These are phyloP conservation scores for Backusella mclennaniae DNA, from an alignment of 192 early-diverging fungal species.

Conservation along the genomic window DNA sequence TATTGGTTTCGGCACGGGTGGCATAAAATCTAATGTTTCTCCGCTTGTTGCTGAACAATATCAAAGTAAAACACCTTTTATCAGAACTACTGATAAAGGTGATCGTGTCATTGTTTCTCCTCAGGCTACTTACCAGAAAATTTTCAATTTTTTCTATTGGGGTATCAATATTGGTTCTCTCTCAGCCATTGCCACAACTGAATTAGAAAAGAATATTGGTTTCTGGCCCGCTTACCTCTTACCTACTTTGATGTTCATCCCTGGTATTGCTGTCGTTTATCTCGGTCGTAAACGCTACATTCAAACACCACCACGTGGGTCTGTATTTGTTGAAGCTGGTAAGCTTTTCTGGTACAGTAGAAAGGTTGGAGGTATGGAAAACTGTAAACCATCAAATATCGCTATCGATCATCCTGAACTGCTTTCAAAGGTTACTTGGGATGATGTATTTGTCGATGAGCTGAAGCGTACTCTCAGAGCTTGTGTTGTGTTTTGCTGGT, in stretches of 20 bases:
- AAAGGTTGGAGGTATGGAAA: conserved; percentile 48
- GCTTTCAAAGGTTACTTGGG: conserved; percentile 46
- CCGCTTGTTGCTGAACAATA: conserved; percentile 78
- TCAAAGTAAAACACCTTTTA: conserved; percentile 48
- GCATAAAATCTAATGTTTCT: conserved; percentile 78
- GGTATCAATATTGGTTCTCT: conserved; percentile 70
- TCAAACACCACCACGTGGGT: conserved; percentile 58
- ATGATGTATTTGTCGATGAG: conserved; percentile 73
- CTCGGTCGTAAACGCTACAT: conserved; percentile 48
- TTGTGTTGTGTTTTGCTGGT: conserved; percentile 68
- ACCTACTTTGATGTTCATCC: conserved; percentile 55
- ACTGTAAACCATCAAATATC: conserved; percentile 60
- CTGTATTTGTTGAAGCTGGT: conserved; percentile 53
- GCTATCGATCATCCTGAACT: conserved; percentile 24
- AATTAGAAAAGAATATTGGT: conserved; percentile 54
- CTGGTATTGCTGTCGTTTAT: conserved; percentile 49
- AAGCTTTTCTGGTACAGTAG: conserved; percentile 38
- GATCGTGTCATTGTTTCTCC: conserved; percentile 65
- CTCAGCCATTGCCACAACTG: conserved; percentile 55
- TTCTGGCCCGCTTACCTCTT: conserved; percentile 60
- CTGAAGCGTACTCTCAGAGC: conserved; percentile 56
- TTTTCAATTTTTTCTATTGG: conserved; percentile 87
- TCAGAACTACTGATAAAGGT: conserved; percentile 54
- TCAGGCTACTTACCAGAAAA: conserved; percentile 44
- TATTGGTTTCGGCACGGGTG: conserved; percentile 72